Evolutionary conservation across 331 rosid genomes (phyloP).

Genomic region (Malus hybrid): DNA sequence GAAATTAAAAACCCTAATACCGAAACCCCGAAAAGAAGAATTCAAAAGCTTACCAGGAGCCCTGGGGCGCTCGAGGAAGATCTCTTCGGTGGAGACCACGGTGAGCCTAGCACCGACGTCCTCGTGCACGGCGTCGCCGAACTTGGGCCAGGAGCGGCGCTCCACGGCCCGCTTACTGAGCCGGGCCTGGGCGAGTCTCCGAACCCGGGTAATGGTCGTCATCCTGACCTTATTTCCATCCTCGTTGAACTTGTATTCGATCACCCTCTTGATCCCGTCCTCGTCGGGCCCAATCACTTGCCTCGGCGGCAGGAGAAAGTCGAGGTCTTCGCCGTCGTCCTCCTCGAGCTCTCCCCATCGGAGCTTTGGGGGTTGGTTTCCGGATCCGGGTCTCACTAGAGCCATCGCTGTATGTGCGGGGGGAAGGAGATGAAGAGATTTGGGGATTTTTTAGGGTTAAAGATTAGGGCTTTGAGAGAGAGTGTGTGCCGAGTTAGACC

Average conservation of each 20-base stretch:
- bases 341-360: constrained; percentile 90
- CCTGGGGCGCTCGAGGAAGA: constrained; percentile 79
- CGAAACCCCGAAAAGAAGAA: background rate
- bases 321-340: constrained; percentile 81
- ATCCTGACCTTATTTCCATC: constrained; percentile 76
- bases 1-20: background rate
- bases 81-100: constrained; percentile 92
- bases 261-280: constrained; percentile 65
- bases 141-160: constrained; percentile 83
- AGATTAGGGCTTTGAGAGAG: background rate
- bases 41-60: constrained; percentile 52
- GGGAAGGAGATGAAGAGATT: background rate
- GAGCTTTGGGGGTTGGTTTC: constrained; percentile 34
- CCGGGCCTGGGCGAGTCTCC: constrained; percentile 84
- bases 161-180: constrained; percentile 83
- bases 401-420: constrained; percentile 9
- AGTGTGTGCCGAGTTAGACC: background rate
- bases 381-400: constrained; percentile 4
- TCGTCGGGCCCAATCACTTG: constrained; percentile 76
- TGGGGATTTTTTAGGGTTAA: background rate
- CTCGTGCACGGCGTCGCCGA: constrained; percentile 83
- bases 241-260: constrained; percentile 74
- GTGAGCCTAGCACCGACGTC: constrained; percentile 82
- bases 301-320: constrained; percentile 71
- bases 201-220: constrained; percentile 63